Conservation (phyloP, 2,329 filamentous ascomycete genomes). For the Arthrobotrys conoides region DNA sequence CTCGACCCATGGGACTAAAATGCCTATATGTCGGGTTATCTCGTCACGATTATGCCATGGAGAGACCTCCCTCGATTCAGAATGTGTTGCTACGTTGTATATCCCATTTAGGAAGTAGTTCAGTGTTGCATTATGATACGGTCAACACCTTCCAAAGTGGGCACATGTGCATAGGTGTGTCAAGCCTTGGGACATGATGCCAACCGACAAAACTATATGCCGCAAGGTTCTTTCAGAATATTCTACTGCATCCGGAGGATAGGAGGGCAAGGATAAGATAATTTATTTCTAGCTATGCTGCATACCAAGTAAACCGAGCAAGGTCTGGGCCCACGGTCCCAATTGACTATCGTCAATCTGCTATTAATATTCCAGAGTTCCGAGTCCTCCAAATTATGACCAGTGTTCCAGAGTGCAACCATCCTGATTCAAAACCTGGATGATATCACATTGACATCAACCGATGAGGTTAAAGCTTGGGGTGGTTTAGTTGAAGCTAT, state of each 20-base stretch:
- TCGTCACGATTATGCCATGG: neutral
- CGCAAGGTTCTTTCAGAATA: neutral
- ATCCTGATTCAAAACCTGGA: neutral
- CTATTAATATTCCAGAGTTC: neutral
- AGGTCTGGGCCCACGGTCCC: too few species aligned
- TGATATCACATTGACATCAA: neutral
- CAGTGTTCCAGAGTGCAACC: neutral
- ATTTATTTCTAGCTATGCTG: neutral
- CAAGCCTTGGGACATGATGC: neutral
- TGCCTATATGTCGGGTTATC: neutral
- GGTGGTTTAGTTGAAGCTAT: too few species aligned
- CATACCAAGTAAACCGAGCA: neutral
- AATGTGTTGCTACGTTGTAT: slow-evolving; percentile 13
- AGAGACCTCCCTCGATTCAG: neutral
- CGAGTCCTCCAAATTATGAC: neutral
- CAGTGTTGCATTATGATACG: slow-evolving; percentile 18
- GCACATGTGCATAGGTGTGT: neutral
- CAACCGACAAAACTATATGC: neutral
- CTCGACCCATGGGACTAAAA: neutral
- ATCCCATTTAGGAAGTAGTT: slow-evolving; percentile 15
- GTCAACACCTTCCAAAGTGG: slow-evolving; percentile 19
- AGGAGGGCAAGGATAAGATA: neutral
- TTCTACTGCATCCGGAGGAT: neutral
- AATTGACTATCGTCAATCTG: neutral
- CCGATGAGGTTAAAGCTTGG: neutral